Evolutionary conservation across 2,329 filamentous ascomycete species (phyloP), one percentile per base, ranked within the genome.

Genomic region (Beauveria asiatica): DNA sequence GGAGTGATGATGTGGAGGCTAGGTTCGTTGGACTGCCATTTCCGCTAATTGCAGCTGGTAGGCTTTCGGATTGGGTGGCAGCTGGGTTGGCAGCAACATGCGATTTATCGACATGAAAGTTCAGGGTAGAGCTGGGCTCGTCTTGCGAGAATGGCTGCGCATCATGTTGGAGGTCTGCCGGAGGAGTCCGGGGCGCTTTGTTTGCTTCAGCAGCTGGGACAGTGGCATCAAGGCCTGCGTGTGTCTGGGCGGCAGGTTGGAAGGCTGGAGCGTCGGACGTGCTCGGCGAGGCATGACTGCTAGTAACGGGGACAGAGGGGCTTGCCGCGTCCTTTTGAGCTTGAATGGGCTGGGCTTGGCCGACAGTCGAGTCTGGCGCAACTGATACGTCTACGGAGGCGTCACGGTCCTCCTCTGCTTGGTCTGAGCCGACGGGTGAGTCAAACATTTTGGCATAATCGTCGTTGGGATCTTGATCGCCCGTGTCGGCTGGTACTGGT

Each of bases 371-470:
- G 74, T 76, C 70, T 74, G 67, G 68, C 61, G 68, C 70, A 66
- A 73, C 71, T 67, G 75, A 74, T 78, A 79, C 73, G 67, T 67
- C 64, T 65, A 61, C 59, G 46, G 49, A 64, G 63, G 68, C 67
- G 68, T 72, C 69, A 65, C 69, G 37, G 23, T 37, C 71, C 63
- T 71, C 70, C 62, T 69, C 73, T 63, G 66, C 70, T 62, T 72
- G 69, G 60, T 73, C 70, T 51, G 69, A 65, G 50, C 67, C 72
- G 67, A 73, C 72, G 60, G 77, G 76, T 61, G 79, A 80, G 70
- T 80, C 76, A 75, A 80, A 78, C 42, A 73, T 77, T 68, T 76
- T 80, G 66, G 77, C 76, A 72, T 80, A 79, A 65, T 80, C 78
- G 73, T 80, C 78, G 68, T 73, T 75, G 70, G 73, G 69, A 50